Base-by-base conservation (phyloP, 371 early-diverging fungal species). In the Mucor racemosus region DNA sequence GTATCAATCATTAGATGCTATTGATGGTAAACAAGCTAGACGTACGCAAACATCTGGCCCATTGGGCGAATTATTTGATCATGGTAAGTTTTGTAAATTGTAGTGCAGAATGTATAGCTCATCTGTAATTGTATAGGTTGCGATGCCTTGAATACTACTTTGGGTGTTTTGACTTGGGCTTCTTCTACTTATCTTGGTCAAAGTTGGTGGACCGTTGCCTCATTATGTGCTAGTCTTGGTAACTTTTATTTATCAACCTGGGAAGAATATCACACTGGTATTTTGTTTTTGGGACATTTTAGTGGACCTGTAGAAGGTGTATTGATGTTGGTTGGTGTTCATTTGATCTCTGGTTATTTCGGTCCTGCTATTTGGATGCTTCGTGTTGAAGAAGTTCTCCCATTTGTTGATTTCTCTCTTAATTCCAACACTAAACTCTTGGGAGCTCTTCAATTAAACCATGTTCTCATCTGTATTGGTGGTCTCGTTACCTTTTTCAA, bases 11-110 rank as follows among this genome's bases (percentile, higher is more conserved):
- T 89, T 97, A 64, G 99, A 99, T 80, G 95, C 94, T 65, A 93
- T 99, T 61, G 99, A 99, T 77, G 99, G 99, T 60, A 97, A 97
- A 80, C 99, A 99, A 79, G 99, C 99, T 26, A 84, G 99, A 66
- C 85, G 95, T 57, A 98, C 98, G 14, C 92, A 93, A 35, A 79
- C 92, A 5, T 91, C 93, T 3, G 91, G 94, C 7, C 97, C 99
- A 14, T 77, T 99, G 59, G 99, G 99, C 19, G 97, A 99, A 78
- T 84, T 99, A 46, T 97, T 94, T 74, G 94, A 94, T 80, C 94
- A 94, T 64, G 92, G 94, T 83, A 87, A 67, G 58, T 21, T 26
- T 26, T 11, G 5, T 14, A 31, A 53, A 11, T 1, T 21, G 11
- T 5, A 41, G 42, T 10, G 42, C 3, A 15, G 19, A 53, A 11